Conservation (phyloP, 768 basidiomycete species). For the Amanita exitialis region DNA sequence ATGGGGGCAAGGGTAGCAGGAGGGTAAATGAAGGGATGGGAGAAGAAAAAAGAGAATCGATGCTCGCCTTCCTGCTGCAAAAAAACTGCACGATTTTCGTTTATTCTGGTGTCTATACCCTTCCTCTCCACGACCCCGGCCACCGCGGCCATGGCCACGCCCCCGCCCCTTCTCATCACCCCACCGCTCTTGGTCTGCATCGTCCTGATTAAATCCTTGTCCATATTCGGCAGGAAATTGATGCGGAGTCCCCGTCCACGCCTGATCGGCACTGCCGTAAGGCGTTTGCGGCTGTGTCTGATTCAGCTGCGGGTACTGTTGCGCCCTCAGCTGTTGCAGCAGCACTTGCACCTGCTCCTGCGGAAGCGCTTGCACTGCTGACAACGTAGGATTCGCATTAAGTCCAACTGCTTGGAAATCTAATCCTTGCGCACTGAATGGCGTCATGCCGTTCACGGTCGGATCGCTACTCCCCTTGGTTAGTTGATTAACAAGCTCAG, state of each 20-base stretch:
- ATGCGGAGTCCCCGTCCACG: slow-evolving; percentile 27
- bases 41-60: slow-evolving; percentile 20
- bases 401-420: slow-evolving; percentile 31
- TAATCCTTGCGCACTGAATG: slow-evolving; percentile 20
- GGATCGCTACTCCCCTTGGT: slow-evolving; percentile 31
- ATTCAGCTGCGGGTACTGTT: slow-evolving; percentile 15
- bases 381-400: slow-evolving; percentile 34
- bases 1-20: neutral
- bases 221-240: slow-evolving; percentile 40
- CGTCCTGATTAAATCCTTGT: slow-evolving; percentile 35
- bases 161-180: slow-evolving; percentile 31
- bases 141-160: slow-evolving; percentile 50
- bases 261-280: slow-evolving; percentile 27
- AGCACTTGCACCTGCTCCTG: slow-evolving; percentile 59
- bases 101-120: slow-evolving; percentile 63
- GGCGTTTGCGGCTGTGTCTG: slow-evolving; percentile 31
- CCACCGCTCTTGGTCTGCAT: slow-evolving; percentile 35
- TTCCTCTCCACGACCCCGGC: slow-evolving; percentile 40
- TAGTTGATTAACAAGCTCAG: slow-evolving; percentile 61
- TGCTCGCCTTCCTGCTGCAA: slow-evolving; percentile 89
- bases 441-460: slow-evolving; percentile 22
- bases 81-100: slow-evolving; percentile 87
- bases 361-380: slow-evolving; percentile 33
- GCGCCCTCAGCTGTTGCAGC: slow-evolving; percentile 29
- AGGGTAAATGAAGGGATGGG: neutral